Evolutionary conservation across 2,329 filamentous ascomycete species (phyloP).

Genomic region (Elsinoe batatas): DNA sequence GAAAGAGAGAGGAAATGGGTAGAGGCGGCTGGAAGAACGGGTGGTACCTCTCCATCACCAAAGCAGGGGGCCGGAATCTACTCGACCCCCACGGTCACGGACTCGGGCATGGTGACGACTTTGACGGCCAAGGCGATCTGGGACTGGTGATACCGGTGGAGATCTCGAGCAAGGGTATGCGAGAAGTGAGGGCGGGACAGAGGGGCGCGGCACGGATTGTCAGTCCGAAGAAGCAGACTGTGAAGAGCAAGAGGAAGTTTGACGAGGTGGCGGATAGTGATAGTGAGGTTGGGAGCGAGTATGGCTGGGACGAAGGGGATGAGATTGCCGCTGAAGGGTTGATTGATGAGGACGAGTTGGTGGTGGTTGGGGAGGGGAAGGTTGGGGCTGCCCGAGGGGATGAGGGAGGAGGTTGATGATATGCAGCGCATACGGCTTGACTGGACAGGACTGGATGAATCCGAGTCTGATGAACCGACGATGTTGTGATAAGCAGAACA

Average conservation of each 20-base stretch:
- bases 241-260: slow-evolving; percentile 45
- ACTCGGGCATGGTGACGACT: no score
- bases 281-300: slow-evolving; percentile 55
- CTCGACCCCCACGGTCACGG: slow-evolving; percentile 18
- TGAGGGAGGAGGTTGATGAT: no score
- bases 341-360: slow-evolving; percentile 29
- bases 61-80: slow-evolving; percentile 36
- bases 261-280: slow-evolving; percentile 51
- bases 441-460: no score
- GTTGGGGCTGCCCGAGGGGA: not conserved
- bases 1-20: slow-evolving; percentile 19
- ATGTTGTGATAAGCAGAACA: no score
- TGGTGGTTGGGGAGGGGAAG: slow-evolving; percentile 7
- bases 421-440: no score
- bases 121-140: slow-evolving; percentile 30
- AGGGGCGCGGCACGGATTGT: not conserved
- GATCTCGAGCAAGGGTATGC: slow-evolving; percentile 35
- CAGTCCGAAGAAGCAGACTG: not conserved
- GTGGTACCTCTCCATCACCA: slow-evolving; percentile 30
- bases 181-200: slow-evolving; percentile 6
- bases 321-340: slow-evolving; percentile 40
- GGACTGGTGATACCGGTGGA: slow-evolving; percentile 43
- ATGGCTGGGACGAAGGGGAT: slow-evolving; percentile 62
- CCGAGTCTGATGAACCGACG: no score
- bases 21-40: slow-evolving; percentile 20